A percentile compares a stretch with the other conserved stretches of the same genome.
These are phyloP conservation scores for Chaetomium fimeti DNA, from an alignment of 495 filamentous ascomycete genomes.

Conservation along the genomic window DNA sequence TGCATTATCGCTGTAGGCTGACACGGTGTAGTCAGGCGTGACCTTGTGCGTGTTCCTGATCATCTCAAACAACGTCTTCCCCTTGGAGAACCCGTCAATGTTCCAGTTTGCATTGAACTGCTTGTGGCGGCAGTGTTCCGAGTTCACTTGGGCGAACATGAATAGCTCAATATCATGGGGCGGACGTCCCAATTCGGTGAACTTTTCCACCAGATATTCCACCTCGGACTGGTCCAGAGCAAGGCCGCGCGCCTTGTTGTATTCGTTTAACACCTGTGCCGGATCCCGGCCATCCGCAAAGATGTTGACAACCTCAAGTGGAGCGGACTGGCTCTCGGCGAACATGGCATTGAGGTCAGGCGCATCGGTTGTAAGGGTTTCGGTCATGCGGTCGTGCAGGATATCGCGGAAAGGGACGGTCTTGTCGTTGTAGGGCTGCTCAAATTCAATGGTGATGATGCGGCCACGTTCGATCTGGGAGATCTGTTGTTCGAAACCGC, in stretches of 20 bases:
- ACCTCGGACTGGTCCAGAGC: constrained; percentile 87
- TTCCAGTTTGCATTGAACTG: constrained; percentile 97
- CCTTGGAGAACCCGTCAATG: constrained; percentile 84
- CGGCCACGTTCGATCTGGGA: constrained; percentile 86
- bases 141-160: constrained; percentile 98
- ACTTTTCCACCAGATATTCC: constrained; percentile 86
- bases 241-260: constrained; percentile 78
- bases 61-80: constrained; percentile 84
- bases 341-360: constrained; percentile 77
- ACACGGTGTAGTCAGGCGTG: constrained; percentile 76
- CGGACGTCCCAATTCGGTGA: constrained; percentile 68
- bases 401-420: constrained; percentile 63
- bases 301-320: constrained; percentile 71
- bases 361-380: constrained; percentile 62
- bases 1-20: constrained; percentile 96
- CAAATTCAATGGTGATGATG: constrained; percentile 63
- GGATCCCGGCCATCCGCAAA: constrained; percentile 60
- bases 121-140: constrained; percentile 71
- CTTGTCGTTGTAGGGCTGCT: constrained; percentile 47
- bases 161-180: constrained; percentile 93
- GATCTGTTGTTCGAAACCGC: constrained; percentile 68
- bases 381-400: constrained; percentile 91
- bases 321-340: constrained; percentile 65
- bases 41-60: constrained; percentile 87
- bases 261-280: constrained; percentile 68